Evolutionary conservation across 371 early-diverging fungal genomes (phyloP).

Genomic region (Mortierella sp.): DNA sequence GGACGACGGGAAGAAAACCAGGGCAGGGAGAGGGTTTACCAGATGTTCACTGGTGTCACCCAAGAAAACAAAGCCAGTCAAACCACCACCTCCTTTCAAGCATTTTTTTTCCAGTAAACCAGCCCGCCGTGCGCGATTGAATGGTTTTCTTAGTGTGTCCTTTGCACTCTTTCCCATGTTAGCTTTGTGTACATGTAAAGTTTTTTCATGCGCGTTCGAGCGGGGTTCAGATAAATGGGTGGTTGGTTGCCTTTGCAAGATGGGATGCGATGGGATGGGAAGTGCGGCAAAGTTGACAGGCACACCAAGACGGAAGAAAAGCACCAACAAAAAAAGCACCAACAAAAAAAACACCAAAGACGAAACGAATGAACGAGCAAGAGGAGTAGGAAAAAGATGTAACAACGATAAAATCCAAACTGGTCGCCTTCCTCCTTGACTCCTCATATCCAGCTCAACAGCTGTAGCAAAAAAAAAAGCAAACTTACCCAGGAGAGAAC

Average conservation of each 20-base stretch:
- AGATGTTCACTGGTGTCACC: not conserved
- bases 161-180: not conserved
- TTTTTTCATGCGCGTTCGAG: constrained; percentile 3
- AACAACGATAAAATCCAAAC: not conserved
- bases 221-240: constrained; percentile 9
- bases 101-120: not conserved
- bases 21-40: not conserved
- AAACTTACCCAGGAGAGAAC: constrained; percentile 43
- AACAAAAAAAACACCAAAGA: not conserved
- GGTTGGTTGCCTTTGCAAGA: not conserved
- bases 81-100: not conserved
- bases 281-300: not conserved
- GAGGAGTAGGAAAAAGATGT: not conserved
- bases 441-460: not conserved
- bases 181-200: not conserved
- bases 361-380: not conserved
- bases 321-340: not conserved
- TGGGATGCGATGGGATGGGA: not conserved
- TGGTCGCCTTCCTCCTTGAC: not conserved
- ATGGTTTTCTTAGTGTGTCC: not conserved
- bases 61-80: constrained; percentile 7
- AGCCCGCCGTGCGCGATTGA: not conserved
- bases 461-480: not conserved
- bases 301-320: not conserved
- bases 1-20: constrained; percentile 1